Base-by-base conservation (phyloP, 2,329 filamentous ascomycete species). In the Ambrosiella beaveri region DNA sequence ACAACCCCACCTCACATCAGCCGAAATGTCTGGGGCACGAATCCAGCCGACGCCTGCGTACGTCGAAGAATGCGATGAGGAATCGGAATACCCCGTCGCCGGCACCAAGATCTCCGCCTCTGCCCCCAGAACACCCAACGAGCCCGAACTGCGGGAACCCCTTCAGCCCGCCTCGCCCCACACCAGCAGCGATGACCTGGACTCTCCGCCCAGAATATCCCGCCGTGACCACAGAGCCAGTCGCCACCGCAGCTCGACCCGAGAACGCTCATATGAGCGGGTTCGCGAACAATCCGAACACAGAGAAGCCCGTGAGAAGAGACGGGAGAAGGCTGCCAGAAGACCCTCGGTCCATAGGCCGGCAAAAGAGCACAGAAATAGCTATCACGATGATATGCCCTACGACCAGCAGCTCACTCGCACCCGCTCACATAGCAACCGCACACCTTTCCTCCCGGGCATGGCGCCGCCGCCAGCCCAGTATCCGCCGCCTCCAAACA, bases 101-200 rank as follows among this genome's bases (percentile, higher is more conserved):
- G 58, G 57, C 19, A 61, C 60, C 56, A 57, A 57, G 35, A 57
- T 60, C 50, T 59, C 58, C 17, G 61, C 61, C 45, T 61, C 61
- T 13, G 58, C 61, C 36, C 59, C 61, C 12, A 41, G 58, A 41
- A 56, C 44, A 39, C 58, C 58, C 41, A 19, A 41, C 3, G 27
- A 59, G 38, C 45, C 56, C 13, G 58, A 59, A 49, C 27, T 17
- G 49, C 54, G 54, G 4, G 53, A 59, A 9, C 54, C 40, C 27
- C 17, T 58, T 37, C 47, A 51, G 47, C 27, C 15, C 11, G 47
- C 8, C 9, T 51, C 47, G 7, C 17, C 47, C 19, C 47, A n/a
- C 7, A 51, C 17, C 13, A 51, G 47, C 19, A 55, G 41, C 36
- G 57, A 58, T 35, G 41, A 54, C 5, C 57, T 19, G 15, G 54